Evolutionary conservation across 2,329 filamentous ascomycete species (phyloP).

Genomic region (Phialophora chinensis): DNA sequence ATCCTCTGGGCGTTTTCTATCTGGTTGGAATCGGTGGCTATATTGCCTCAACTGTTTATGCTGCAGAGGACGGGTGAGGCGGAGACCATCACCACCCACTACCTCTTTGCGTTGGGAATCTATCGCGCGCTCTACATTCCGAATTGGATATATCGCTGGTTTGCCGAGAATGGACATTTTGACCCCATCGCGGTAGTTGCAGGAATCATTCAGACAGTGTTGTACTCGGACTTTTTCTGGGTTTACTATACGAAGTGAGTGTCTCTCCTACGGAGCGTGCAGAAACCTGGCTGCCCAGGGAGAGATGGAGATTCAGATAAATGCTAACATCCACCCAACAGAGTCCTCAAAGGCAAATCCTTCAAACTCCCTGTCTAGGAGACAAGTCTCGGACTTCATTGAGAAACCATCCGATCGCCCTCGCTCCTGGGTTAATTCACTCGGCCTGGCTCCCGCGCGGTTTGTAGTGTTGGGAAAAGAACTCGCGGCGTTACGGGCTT

Average conservation of each 20-base stretch:
- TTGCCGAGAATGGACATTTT: constrained; percentile 72
- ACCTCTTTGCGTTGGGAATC: constrained; percentile 87
- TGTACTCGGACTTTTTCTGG: constrained; percentile 99
- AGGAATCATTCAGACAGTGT: constrained; percentile 87
- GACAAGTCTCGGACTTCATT: not conserved
- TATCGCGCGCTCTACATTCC: constrained; percentile 97
- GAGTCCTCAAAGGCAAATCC: constrained; percentile 82
- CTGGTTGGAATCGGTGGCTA: constrained; percentile 96
- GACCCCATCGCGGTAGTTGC: constrained; percentile 89
- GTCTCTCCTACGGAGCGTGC: not conserved
- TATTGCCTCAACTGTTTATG: constrained; percentile 97
- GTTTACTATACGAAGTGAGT: constrained; percentile 95
- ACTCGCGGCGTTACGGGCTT: not conserved
- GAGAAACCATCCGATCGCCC: not conserved
- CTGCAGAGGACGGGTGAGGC: constrained; percentile 96
- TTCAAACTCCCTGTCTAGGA: constrained; percentile 78
- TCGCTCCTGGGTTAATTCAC: not conserved
- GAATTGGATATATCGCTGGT: constrained; percentile 96
- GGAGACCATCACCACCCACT: constrained; percentile 99
- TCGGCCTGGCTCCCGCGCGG: not conserved
- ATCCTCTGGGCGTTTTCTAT: constrained; percentile 98
- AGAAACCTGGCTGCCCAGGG: not conserved
- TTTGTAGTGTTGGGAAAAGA: not conserved
- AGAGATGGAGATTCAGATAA: not conserved
- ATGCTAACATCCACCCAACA: constrained; percentile 36